Evolutionary conservation across 1,284 basidiomycete genomes (phyloP), one percentile per base, ranked within the genome.

Genomic region (Flammula alnicola): DNA sequence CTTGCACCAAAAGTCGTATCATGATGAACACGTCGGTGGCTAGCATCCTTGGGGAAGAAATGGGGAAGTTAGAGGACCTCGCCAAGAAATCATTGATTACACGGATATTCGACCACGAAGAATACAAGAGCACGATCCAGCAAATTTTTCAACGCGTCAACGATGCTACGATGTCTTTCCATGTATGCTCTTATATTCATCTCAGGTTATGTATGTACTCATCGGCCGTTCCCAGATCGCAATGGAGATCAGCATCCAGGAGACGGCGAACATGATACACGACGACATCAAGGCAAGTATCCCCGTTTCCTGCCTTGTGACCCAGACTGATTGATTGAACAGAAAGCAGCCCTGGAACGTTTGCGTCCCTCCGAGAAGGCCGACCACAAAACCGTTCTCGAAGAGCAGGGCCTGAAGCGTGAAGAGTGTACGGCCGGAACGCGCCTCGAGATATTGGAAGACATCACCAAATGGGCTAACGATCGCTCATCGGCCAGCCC

Each of bases 141-240:
- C n/a, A 19, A n/a, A 38, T 44, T 27, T 44, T 44, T 27, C 36
- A 35, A 31, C 9, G 48, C n/a, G 32, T 56, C 12, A 40, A 56
- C 25, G 48, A 47, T 14, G 37, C 45, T 41, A 56, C 51, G n/a
- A 53, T 37, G 37, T 17, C 44, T 17, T 56, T 56, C 33, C 47
- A 53, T 22, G 52, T 57, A 23, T 43, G 26, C 22, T 19, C n/a
- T 37, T 4, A 19, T 40, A 9, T 6, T 10, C 16, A 27, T 30
- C 16, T 37, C 14, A 43, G 26, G 19, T 23, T 43, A 23, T 47
- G 30, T 14, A 22, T 22, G 16, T 36, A 12, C 45, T 42, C 12
- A 49, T 29, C 20, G 25, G 6, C 41, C 27, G n/a, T 36, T 46
- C 38, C 16, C 41, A 56, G 54, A 17, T 54, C 17, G 35, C 31